Base-by-base conservation (phyloP, 495 filamentous ascomycete genomes). In the Clavariopsis aquatica region DNA sequence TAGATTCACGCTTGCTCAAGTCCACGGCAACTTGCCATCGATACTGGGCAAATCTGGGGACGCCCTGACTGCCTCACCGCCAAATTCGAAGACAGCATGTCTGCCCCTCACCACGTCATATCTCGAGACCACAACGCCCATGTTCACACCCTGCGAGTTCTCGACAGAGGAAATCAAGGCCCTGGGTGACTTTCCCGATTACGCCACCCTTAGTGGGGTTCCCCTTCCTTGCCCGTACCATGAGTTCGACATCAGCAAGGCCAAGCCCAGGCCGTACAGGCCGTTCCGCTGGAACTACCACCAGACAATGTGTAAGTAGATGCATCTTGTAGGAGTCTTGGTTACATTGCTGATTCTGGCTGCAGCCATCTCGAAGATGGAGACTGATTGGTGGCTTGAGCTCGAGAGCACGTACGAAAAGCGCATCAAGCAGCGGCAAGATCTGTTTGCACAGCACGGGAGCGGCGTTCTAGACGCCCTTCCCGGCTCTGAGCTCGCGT, bases 361-460 rank as follows among this genome's bases (percentile, higher is more conserved):
- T 47, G 23, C 62, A 96, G 92, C 92, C 7, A 76, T 94, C 10
- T 87, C 82, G 34, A 96, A 91, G 60, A 77, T 93, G 69, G 89
- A 96, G 68, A 81, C 87, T 0, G 86, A 95, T 76, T 96, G 88
- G 87, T 96, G 92, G 92, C 82, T 96, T 28, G 92, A 96, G 75
- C 80, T 96, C 7, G 91, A 94, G 66, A 86, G 83, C 29, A 89
- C 84, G 17, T 96, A 96, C 74, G 78, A 76, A 53, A 60, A 78
- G 7, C 82, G 86, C 34, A 89, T 96, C 68, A 79, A 82, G 1
- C 87, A 93, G 71, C 89, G 92, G 23, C 84, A 87, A 71, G 81
- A 78, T 1, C 81, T 96, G 1, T 91, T 85, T 70, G 76, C 76
- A 27, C 79, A 85, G 49, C 77, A 93, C 65, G 87, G 89, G 12